A percentile compares a stretch with the other conserved stretches of the same genome.
Evolutionary conservation across 768 basidiomycete species (phyloP).

Genomic region (Leccinum subgranulosum): DNA sequence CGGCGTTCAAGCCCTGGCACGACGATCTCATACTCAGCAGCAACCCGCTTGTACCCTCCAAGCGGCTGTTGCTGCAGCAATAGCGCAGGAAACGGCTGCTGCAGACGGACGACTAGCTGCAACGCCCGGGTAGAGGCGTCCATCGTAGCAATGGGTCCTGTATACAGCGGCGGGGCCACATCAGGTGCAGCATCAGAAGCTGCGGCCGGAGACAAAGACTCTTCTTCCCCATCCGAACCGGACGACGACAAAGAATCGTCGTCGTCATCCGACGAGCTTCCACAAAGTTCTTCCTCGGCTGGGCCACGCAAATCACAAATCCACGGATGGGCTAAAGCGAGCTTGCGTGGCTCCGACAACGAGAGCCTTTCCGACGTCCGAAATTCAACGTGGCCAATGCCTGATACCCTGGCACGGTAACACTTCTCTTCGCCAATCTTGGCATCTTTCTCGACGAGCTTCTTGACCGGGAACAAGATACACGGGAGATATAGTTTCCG

Average conservation of each 20-base stretch:
- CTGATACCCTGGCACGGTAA: no score
- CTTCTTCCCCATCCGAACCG: background rate
- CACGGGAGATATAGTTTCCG: no score
- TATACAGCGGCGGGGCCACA: background rate
- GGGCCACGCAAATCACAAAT: background rate
- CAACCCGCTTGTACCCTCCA: background rate
- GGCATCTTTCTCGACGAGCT: no score
- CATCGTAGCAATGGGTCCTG: background rate
- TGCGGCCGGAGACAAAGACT: background rate
- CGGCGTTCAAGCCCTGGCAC: no score
- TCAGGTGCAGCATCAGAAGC: no score
- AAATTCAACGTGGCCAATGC: no score
- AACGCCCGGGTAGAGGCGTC: background rate
- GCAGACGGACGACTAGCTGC: background rate
- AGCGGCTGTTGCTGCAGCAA: background rate
- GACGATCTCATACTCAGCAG: no score
- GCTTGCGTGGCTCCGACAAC: no score
- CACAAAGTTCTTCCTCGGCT: background rate
- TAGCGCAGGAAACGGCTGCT: background rate
- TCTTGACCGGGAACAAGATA: no score
- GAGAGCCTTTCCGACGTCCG: no score
- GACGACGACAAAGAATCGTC: background rate
- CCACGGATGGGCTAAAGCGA: no score
- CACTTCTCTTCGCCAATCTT: no score
- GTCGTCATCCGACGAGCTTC: background rate